Conservation (phyloP, 352 stramenopile genomes). For the Phytophthora rubi region DNA sequence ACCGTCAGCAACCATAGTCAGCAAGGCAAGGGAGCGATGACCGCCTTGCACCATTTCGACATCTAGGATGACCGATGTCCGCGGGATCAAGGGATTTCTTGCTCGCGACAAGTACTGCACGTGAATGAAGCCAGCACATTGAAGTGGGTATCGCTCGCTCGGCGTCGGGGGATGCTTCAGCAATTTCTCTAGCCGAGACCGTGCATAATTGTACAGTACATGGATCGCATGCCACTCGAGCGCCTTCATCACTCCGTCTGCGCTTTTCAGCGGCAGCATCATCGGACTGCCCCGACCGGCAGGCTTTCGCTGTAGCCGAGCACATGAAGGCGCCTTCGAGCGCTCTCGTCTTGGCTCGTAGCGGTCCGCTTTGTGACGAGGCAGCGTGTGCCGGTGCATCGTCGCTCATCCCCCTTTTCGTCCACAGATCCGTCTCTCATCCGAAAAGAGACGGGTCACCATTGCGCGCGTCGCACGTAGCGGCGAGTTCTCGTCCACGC, state of each 20-base stretch:
- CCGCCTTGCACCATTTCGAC: neutral
- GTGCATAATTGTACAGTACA: conserved; percentile 12
- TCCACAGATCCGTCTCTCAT: conserved; percentile 34
- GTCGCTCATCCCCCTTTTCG: conserved; percentile 33
- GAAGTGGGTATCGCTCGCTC: conserved; percentile 8
- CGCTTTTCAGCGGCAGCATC: conserved; percentile 2
- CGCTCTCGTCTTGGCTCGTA: neutral
- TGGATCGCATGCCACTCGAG: neutral
- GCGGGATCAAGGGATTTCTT: neutral
- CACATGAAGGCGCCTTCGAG: neutral
- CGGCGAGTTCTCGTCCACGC: conserved; percentile 13
- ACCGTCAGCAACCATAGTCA: neutral
- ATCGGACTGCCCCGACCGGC: neutral
- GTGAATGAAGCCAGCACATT: neutral
- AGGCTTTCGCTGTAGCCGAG: neutral
- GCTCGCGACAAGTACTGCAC: neutral
- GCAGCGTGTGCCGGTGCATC: conserved; percentile 29
- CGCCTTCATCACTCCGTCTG: neutral
- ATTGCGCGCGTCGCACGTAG: conserved; percentile 16
- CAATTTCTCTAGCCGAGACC: conserved; percentile 22
- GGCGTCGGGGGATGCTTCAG: neutral
- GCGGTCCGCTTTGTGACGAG: conserved; percentile 17
- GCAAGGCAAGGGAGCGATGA: neutral
- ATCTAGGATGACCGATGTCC: conserved; percentile 5
- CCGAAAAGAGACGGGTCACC: conserved; percentile 11